phyloP scores from a whole-genome alignment of 2,329 filamentous ascomycete genomes.

The Stenocarpella maydis region DNA sequence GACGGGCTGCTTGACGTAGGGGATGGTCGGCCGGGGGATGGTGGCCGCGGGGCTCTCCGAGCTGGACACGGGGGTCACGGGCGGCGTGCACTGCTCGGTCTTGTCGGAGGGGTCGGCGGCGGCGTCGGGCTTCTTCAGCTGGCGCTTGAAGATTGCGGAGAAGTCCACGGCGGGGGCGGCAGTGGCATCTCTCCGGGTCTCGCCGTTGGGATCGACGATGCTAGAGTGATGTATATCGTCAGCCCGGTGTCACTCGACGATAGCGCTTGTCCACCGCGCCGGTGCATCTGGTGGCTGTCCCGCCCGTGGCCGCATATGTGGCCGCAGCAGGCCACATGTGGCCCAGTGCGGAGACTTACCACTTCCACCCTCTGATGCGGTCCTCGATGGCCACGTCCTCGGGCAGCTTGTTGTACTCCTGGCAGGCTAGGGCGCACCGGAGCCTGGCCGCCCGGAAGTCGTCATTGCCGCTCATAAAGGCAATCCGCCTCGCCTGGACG shows the following conservation, averaged over 20 bases:
- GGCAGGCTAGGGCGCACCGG: slow-evolving; percentile 42
- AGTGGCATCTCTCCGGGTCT: slow-evolving; percentile 32
- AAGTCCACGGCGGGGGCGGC: slow-evolving; percentile 42
- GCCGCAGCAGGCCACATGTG: neutral
- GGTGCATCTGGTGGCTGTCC: neutral
- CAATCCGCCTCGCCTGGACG: slow-evolving; percentile 24
- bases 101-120: neutral
- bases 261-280: neutral
- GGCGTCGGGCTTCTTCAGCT: neutral
- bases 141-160: slow-evolving; percentile 16
- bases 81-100: neutral
- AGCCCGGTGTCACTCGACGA: neutral
- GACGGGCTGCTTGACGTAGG: slow-evolving; percentile 45
- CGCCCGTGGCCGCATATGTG: neutral
- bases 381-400: slow-evolving; percentile 42
- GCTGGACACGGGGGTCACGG: neutral
- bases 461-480: slow-evolving; percentile 43
- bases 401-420: slow-evolving; percentile 43
- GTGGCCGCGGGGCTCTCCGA: slow-evolving; percentile 37
- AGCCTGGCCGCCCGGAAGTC: slow-evolving; percentile 43
- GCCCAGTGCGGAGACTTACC: slow-evolving; percentile 36
- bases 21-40: slow-evolving; percentile 41
- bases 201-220: slow-evolving; percentile 41
- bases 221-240: slow-evolving; percentile 29
- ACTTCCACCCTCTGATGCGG: slow-evolving; percentile 40